Percentiles rank a stretch among this genome's conserved stretches.
Evolutionary conservation across 106 monocot genomes (phyloP).

Genomic region (Platanthera guangdongensis): DNA sequence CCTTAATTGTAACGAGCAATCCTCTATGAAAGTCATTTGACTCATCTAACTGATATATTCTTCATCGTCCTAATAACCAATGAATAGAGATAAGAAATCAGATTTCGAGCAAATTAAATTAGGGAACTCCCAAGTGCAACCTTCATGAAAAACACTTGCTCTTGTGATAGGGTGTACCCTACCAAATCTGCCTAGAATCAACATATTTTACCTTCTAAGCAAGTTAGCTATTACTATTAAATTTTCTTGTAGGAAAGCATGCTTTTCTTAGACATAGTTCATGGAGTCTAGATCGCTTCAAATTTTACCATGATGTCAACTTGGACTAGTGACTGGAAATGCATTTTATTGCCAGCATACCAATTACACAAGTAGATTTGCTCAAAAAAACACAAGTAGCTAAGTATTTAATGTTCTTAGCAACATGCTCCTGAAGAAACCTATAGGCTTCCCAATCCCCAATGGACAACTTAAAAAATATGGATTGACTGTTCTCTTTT

Average conservation of each 20-base stretch:
- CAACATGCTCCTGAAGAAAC: not conserved
- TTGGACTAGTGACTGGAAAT: not conserved
- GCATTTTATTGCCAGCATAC: not conserved
- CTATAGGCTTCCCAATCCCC: not conserved
- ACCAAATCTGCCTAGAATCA: not conserved
- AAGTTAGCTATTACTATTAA: not conserved
- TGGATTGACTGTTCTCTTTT: not conserved
- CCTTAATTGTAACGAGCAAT: not conserved
- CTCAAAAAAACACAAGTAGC: not conserved
- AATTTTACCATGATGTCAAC: not conserved
- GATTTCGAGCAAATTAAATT: not conserved
- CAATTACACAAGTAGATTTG: not conserved
- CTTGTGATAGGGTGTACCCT: not conserved
- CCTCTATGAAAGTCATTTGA: not conserved
- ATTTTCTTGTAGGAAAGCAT: not conserved
- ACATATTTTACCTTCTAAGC: not conserved
- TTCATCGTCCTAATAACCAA: not conserved
- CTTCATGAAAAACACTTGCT: not conserved
- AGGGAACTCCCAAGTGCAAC: not conserved
- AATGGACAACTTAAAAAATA: not conserved
- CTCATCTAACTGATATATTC: not conserved
- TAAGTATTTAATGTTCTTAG: no score
- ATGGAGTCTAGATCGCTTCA: not conserved
- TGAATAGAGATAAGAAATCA: not conserved
- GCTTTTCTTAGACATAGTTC: not conserved